Conservation (phyloP, 2,329 filamentous ascomycete species). For the Cadophora sp. region DNA sequence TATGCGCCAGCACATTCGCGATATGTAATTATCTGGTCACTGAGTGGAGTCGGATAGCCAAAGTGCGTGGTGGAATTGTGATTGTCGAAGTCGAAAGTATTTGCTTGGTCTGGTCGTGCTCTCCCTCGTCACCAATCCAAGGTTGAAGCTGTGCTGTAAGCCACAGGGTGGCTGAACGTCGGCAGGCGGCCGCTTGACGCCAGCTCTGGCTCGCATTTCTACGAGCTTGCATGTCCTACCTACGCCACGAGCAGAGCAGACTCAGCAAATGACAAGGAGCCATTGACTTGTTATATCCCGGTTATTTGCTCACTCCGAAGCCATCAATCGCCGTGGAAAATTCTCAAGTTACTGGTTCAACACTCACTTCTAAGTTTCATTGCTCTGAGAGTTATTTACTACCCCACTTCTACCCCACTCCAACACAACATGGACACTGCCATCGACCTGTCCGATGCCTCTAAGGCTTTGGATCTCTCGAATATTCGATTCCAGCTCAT, state of each 20-base stretch:
- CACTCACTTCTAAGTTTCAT: neutral
- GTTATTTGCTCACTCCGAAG: too few relatives aligned
- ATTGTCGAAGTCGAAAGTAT: slow-evolving; percentile 1
- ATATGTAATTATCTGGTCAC: neutral
- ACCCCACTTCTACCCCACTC: neutral
- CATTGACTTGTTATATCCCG: neutral
- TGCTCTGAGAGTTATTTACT: neutral
- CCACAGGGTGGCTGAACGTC: slow-evolving; percentile 15
- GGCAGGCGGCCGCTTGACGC: slow-evolving; percentile 9
- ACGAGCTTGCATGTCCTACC: neutral
- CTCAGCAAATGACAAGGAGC: neutral
- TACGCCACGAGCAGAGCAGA: neutral
- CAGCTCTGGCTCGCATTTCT: neutral
- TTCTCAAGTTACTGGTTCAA: neutral
- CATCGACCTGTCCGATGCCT: slow-evolving; percentile 85
- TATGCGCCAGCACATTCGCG: slow-evolving; percentile 13
- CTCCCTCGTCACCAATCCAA: slow-evolving; percentile 9
- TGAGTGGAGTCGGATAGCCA: too few relatives aligned
- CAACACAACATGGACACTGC: slow-evolving; percentile 77
- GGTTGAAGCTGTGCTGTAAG: slow-evolving; percentile 13
- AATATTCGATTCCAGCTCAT: slow-evolving; percentile 95
- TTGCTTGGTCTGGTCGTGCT: slow-evolving; percentile 11
- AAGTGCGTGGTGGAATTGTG: neutral
- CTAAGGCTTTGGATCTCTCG: slow-evolving; percentile 84
- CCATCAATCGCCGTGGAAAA: neutral